Percentiles rank a stretch among this genome's conserved stretches.
Conservation (phyloP, 176 grass and related monocot species). For the Elaeis guineensis region DNA sequence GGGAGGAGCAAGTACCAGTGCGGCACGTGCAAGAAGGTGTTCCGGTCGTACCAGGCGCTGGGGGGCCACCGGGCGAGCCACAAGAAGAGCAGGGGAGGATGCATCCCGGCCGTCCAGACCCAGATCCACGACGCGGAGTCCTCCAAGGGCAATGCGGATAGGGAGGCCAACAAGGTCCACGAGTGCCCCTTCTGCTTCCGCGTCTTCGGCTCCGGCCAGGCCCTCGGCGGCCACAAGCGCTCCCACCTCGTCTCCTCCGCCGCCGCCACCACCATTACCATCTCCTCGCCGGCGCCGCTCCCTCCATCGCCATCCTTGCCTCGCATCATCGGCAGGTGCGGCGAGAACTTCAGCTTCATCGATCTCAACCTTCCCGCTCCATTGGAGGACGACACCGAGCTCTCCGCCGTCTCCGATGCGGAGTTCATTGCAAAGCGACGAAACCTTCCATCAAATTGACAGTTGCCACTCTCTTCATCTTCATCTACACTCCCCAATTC, state of each 20-base stretch:
- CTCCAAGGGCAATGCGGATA: too few relatives aligned
- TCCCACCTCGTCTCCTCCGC: slow-evolving; percentile 31
- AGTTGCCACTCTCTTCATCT: not conserved
- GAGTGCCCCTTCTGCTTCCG: slow-evolving; percentile 80
- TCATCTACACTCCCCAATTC: not conserved
- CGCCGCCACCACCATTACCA: not conserved
- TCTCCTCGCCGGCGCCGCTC: not conserved
- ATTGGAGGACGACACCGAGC: slow-evolving; percentile 70
- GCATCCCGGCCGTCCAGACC: slow-evolving; percentile 14
- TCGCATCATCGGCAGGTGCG: slow-evolving; percentile 18
- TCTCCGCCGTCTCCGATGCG: slow-evolving; percentile 75
- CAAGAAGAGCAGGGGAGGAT: slow-evolving; percentile 63
- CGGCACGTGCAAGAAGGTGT: slow-evolving; percentile 63
- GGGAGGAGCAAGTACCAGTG: slow-evolving; percentile 44
- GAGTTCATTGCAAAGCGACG: slow-evolving; percentile 27
- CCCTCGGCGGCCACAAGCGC: slow-evolving; percentile 84
- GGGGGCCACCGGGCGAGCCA: slow-evolving; percentile 78
- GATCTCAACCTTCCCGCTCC: slow-evolving; percentile 82
- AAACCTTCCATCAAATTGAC: not conserved
- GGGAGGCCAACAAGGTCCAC: slow-evolving; percentile 22
- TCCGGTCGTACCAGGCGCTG: slow-evolving; percentile 74
- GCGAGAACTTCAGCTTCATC: slow-evolving; percentile 36
- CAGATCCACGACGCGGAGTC: too few relatives aligned
- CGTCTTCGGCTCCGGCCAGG: slow-evolving; percentile 78
- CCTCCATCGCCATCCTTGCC: not conserved